Conservation (phyloP, 1,284 basidiomycete genomes). For the Ganoderma lucidum region DNA sequence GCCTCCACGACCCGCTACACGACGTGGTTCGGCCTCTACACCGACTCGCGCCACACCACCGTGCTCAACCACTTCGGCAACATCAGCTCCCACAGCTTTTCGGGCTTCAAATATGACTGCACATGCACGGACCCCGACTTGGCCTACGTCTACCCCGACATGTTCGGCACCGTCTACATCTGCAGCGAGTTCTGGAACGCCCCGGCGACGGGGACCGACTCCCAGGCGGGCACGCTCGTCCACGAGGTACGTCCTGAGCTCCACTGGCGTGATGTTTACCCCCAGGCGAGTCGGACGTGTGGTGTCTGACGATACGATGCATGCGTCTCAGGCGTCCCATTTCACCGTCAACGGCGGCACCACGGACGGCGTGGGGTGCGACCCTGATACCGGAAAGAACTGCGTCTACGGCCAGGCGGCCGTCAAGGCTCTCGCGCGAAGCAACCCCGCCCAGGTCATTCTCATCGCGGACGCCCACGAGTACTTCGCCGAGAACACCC, state of each 20-base stretch:
- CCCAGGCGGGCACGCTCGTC: conserved; percentile 45
- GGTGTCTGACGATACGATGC: neutral
- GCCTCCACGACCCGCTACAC: neutral
- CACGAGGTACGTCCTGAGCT: conserved; percentile 39
- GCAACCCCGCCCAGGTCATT: conserved; percentile 49
- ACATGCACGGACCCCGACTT: conserved; percentile 20
- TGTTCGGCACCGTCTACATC: conserved; percentile 51
- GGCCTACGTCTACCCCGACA: conserved; percentile 45
- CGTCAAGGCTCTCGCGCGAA: conserved; percentile 49
- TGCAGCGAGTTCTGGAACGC: conserved; percentile 58
- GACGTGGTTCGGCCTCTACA: neutral
- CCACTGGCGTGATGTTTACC: neutral
- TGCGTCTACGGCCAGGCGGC: conserved; percentile 50
- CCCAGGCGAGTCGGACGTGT: too few relatives aligned
- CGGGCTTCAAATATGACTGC: neutral
- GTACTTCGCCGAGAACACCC: conserved; percentile 64
- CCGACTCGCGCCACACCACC: neutral
- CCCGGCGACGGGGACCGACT: conserved; percentile 55
- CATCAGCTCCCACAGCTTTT: neutral
- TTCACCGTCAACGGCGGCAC: conserved; percentile 56
- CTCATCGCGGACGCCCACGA: conserved; percentile 59
- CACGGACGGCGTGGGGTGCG: conserved; percentile 44
- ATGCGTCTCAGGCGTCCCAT: conserved; percentile 48
- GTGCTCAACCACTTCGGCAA: neutral
- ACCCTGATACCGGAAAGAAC: too few relatives aligned